Conservation (phyloP, 306 rosid species). For the Cicer yamashitae region DNA sequence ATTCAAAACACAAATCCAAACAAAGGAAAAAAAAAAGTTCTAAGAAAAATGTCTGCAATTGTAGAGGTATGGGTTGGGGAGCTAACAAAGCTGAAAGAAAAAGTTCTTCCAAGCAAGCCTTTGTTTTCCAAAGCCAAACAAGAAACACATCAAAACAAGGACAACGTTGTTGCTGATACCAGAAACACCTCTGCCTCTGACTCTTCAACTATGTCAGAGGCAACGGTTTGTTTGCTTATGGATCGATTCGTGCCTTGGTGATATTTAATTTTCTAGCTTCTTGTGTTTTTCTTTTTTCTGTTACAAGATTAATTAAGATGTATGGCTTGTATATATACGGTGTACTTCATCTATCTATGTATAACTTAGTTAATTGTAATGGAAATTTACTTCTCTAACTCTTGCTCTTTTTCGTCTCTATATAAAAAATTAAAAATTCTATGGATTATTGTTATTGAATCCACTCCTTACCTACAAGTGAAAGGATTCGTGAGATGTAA, state of each 20-base stretch:
- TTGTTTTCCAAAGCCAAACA: constrained; percentile 44
- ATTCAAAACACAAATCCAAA: background rate
- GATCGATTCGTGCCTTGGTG: constrained; percentile 87
- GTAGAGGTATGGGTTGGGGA: constrained; percentile 72
- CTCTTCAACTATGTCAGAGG: constrained; percentile 63
- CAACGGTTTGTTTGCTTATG: constrained; percentile 74
- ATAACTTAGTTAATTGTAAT: constrained; percentile 8
- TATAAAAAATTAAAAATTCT: background rate
- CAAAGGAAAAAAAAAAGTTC: background rate
- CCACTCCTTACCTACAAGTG: background rate
- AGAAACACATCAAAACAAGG: constrained; percentile 34
- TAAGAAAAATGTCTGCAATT: constrained; percentile 65
- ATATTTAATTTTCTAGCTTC: background rate
- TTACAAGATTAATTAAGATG: background rate
- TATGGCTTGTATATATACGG: background rate
- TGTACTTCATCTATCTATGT: background rate
- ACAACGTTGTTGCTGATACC: constrained; percentile 17
- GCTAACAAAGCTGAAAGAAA: constrained; percentile 67
- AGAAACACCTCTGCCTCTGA: constrained; percentile 7
- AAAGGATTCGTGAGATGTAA: background rate
- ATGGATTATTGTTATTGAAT: constrained; percentile 11
- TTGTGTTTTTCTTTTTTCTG: background rate
- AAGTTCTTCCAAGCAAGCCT: constrained; percentile 48
- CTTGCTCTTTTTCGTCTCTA: background rate
- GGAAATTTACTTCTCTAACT: background rate